Percentiles rank a stretch among this genome's conserved stretches.
These are phyloP conservation scores for Pyrus pyrifolia DNA, from an alignment of 306 rosid genomes.

Conservation along the genomic window DNA sequence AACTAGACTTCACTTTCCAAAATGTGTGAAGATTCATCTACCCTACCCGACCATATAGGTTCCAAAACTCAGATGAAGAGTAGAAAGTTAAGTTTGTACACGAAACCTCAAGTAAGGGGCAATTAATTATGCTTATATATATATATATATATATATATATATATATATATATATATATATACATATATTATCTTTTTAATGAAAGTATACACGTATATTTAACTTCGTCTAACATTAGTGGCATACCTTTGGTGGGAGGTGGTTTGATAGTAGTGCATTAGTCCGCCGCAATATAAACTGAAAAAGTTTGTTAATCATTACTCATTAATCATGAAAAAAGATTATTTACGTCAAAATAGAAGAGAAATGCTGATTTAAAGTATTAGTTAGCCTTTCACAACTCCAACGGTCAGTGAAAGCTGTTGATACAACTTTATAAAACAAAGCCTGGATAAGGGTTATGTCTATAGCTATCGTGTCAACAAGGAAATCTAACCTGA, in stretches of 20 bases:
- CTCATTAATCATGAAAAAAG: background rate
- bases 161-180: too few relatives aligned
- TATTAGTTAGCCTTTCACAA: background rate
- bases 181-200: too few relatives aligned
- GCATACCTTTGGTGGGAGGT: slow-evolving; percentile 90
- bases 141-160: too few relatives aligned
- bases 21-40: background rate
- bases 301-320: slow-evolving; percentile 21
- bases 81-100: background rate
- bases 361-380: background rate
- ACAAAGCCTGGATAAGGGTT: background rate
- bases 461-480: background rate
- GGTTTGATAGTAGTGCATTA: slow-evolving; percentile 82
- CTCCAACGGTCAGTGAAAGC: slow-evolving; percentile 14
- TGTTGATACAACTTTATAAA: slow-evolving; percentile 11
- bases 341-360: background rate
- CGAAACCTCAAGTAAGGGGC: background rate
- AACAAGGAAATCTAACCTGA: slow-evolving; percentile 41
- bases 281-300: slow-evolving; percentile 94
- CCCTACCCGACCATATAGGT: background rate
- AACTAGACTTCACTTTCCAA: background rate
- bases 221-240: slow-evolving; percentile 6
- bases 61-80: background rate
- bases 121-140: background rate
- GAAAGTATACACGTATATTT: background rate